Base-by-base conservation (phyloP, 495 filamentous ascomycete species). In the Penicillium silybi region DNA sequence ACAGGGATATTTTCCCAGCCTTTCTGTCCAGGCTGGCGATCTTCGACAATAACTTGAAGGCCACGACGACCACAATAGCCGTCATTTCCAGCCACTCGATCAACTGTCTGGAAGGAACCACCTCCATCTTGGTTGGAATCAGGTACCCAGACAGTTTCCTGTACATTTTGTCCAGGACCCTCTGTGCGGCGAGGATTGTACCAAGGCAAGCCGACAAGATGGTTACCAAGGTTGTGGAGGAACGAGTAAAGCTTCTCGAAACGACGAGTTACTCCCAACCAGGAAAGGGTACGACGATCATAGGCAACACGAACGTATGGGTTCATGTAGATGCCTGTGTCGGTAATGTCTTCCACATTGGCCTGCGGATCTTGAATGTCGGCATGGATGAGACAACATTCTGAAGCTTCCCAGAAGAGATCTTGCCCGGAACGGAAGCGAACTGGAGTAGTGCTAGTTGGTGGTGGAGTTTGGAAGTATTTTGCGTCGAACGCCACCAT, bases 321-420 rank as follows among this genome's bases (percentile, higher is more conserved):
- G 50, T 90, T 90, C 71, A 88, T 76, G 59, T 84, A 88, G 46
- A 87, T 81, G 0, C 80, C 80, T 3, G 76, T 77, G 43, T 82
- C 79, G 1, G 65, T 64, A 18, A 70, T 66, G 2, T 66, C 65
- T 16, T 71, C 65, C 9, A 67, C 65, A 15, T 69, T 67, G 4
- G 61, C 47, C 48, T 68, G 66, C 0, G 72, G 62, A 11, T 71
- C 66, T 43, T 78, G 75, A n/a, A 88, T 76, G 62, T 89, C 87
- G 4, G 86, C 85, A 55, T 87, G 81, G 52, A 90, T 82, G 23
- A 90, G 73, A 58, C 88, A 92, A 72, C 88, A 91, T 66, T 92
- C 88, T 9, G 84, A 88, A 2, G 83, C 80, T 51, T 92, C 88
- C 83, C 85, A 89, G 64, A 80, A 89, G 8, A 79, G 64, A 48